These are phyloP conservation scores for Litsea cubeba DNA, from an alignment of 164 flowering plant species.

Conservation along the genomic window DNA sequence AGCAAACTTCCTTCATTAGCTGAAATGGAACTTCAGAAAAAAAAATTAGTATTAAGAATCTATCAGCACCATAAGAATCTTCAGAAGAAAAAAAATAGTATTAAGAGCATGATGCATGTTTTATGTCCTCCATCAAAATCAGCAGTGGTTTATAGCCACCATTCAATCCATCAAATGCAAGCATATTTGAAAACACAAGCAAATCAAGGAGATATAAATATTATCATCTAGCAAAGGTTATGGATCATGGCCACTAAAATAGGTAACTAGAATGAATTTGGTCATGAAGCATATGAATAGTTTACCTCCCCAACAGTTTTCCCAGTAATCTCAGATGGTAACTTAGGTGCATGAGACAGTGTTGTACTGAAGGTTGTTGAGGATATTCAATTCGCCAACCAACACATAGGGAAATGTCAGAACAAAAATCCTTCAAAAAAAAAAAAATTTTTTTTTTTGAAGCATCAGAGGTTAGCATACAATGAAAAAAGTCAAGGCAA, in stretches of 20 bases:
- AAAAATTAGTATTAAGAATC: too few relatives aligned
- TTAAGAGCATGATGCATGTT: background rate
- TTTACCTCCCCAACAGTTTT: conserved; percentile 94
- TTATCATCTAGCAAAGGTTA: background rate
- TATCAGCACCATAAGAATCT: background rate
- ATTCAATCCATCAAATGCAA: background rate
- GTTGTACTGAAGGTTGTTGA: conserved; percentile 41
- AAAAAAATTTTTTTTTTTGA: background rate
- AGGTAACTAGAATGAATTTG: background rate
- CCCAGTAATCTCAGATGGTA: conserved; percentile 95
- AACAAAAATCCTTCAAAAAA: background rate
- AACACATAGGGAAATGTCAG: background rate
- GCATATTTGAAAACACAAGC: background rate
- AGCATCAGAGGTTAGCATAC: background rate
- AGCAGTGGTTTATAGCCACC: background rate
- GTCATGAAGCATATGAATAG: background rate
- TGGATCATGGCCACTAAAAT: background rate
- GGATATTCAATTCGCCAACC: conserved; percentile 36
- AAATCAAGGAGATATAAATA: background rate
- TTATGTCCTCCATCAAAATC: background rate
- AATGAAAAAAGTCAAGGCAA: background rate
- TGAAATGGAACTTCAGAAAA: too few relatives aligned
- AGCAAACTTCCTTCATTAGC: too few relatives aligned
- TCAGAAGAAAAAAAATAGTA: background rate
- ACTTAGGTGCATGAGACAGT: conserved; percentile 54